Evolutionary conservation across 805 yeast genomes (phyloP).

Genomic region (Pichia scutulata): DNA sequence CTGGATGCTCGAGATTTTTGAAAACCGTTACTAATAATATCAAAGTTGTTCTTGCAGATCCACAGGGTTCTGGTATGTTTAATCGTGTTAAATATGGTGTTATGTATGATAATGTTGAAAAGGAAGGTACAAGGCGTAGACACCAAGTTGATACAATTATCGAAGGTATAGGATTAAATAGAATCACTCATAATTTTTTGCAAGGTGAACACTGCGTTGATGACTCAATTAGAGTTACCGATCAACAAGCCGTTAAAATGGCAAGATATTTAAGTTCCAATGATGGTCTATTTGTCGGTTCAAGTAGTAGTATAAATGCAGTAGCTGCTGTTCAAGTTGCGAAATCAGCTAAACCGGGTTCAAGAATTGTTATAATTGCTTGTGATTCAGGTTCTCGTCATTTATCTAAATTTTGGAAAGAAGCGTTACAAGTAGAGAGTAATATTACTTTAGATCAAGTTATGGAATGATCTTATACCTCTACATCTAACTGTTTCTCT

Average conservation of each 20-base stretch:
- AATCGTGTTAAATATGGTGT: constrained; percentile 85
- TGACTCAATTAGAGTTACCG: constrained; percentile 72
- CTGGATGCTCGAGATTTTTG: constrained; percentile 80
- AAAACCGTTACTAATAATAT: constrained; percentile 40
- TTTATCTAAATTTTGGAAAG: constrained; percentile 85
- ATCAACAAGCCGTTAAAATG: constrained; percentile 78
- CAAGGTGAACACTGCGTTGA: constrained; percentile 67
- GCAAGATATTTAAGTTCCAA: constrained; percentile 72
- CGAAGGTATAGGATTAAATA: constrained; percentile 88
- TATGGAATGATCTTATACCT: constrained; percentile 19
- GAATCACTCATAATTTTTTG: constrained; percentile 75
- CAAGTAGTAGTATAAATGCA: constrained; percentile 89
- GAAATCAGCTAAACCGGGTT: constrained; percentile 42
- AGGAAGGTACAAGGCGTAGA: constrained; percentile 87
- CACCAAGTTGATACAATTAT: constrained; percentile 94
- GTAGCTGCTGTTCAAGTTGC: constrained; percentile 76
- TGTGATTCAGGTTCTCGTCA: constrained; percentile 93
- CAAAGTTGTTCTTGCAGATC: constrained; percentile 74
- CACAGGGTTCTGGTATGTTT: constrained; percentile 90
- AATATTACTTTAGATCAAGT: constrained; percentile 33
- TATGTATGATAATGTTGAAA: constrained; percentile 84
- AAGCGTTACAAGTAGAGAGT: constrained; percentile 38
- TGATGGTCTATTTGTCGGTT: constrained; percentile 89
- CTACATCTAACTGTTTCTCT: background rate
- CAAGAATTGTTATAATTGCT: constrained; percentile 71